A percentile compares a stretch with the other conserved stretches of the same genome.
Conservation (phyloP, 106 monocot species). For the Posidonia australis region DNA sequence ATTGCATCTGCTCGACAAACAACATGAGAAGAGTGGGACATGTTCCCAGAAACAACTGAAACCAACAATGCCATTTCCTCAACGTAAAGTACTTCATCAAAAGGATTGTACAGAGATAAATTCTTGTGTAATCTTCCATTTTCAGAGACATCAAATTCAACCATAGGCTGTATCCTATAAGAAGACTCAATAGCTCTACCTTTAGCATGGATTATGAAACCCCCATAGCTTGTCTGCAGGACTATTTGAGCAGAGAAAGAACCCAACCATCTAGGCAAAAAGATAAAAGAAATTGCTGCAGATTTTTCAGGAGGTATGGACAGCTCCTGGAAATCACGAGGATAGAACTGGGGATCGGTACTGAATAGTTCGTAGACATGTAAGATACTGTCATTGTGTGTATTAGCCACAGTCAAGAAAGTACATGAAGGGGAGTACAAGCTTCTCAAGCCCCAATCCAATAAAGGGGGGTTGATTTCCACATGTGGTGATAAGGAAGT, state of each 20-base stretch:
- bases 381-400: slow-evolving; percentile 32
- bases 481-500: slow-evolving; percentile 26
- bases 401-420: slow-evolving; percentile 22
- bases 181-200: slow-evolving; percentile 41
- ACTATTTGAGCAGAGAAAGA: slow-evolving; percentile 67
- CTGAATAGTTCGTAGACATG: slow-evolving; percentile 50
- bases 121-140: slow-evolving; percentile 24
- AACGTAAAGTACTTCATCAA: slow-evolving; percentile 41
- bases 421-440: slow-evolving; percentile 43
- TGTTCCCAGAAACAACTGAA: slow-evolving; percentile 24
- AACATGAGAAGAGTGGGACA: slow-evolving; percentile 20
- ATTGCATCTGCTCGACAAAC: slow-evolving; percentile 29
- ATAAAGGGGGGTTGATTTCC: slow-evolving; percentile 38
- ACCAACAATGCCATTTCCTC: slow-evolving; percentile 51
- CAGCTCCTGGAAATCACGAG: slow-evolving; percentile 25
- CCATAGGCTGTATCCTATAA: slow-evolving; percentile 37
- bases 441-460: slow-evolving; percentile 52
- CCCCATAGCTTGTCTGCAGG: slow-evolving; percentile 75
- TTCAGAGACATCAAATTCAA: slow-evolving; percentile 35
- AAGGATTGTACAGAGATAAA: slow-evolving; percentile 61
- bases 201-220: slow-evolving; percentile 63
- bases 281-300: slow-evolving; percentile 42
- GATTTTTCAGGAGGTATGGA: slow-evolving; percentile 47
- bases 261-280: slow-evolving; percentile 60
- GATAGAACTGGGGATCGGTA: slow-evolving; percentile 53